Evolutionary conservation across 2,329 filamentous ascomycete genomes (phyloP), one percentile per base, ranked within the genome.

Genomic region (Alternaria novae-zelandiae): DNA sequence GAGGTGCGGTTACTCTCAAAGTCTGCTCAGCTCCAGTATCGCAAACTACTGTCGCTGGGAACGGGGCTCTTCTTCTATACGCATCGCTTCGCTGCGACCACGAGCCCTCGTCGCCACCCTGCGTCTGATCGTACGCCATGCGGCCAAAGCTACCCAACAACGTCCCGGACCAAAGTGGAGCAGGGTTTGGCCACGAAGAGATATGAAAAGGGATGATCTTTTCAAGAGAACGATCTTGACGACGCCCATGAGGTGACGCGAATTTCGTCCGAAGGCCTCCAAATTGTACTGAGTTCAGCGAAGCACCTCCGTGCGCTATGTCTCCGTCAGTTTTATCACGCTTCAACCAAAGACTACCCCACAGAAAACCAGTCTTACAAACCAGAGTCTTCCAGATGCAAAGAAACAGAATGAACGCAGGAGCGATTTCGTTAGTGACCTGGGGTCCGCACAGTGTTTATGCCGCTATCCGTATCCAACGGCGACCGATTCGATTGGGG

Each of bases 81-180:
- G 21, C 30, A 21, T 30, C 17, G n/a, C 25, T 20, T 10, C 43
- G 8, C 12, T 44, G 56, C 20, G 46, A 30, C 56, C 56, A 51
- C 15, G 46, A 51, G 21, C 17, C 30, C 23, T 28, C 32, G 20
- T 51, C 21, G 20, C 21, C n/a, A 32, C 55, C 20, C 44, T 50
- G 55, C 20, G 55, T 36, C 28, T 57, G 55, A 21, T 50, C 28
- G 13, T 57, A 50, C 55, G 55, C 55, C 55, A 57, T 57, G 30
- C 23, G 28, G 43, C 13, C 20, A 15, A 43, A 5, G n/a, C 15
- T 26, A 15, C 28, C 21, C 21, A 23, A n/a, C 9, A 26, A 17
- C 44, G 20, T 47, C 43, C 20, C 17, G 43, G 43, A 17, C 12
- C 21, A 13, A 17, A 10, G 20, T 20, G 9, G 17, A 47, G 9